Base-by-base conservation (phyloP, 2,329 filamentous ascomycete species). In the Aspergillus costaricaensis region DNA sequence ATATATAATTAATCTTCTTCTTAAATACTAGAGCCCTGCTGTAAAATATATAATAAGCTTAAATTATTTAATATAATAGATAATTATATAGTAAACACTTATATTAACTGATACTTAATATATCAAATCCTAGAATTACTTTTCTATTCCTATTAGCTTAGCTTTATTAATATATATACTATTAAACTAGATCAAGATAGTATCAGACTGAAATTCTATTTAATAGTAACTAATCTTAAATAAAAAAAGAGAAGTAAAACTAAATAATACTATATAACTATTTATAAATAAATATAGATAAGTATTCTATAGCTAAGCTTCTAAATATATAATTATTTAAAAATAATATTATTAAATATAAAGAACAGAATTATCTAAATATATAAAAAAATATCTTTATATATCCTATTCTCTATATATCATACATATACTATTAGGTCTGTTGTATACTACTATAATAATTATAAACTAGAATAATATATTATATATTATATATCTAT, bases 1-100 rank as follows among this genome's bases (percentile, higher is more conserved):
- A n/a, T n/a, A n/a, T n/a, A n/a, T n/a, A n/a, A n/a, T n/a, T n/a
- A 5, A 2, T 1, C 1, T 23, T 7, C 0, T 23, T 23, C 0
- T 25, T 25, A 7, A 7, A 25, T 25, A 25, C 7, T 25, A 2
- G 5, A 23, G 5, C 6, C 5, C 5, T 23, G 1, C 5, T 23
- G 1, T 0, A 7, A 1, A 6, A 0, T 23, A 2, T 0, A 6
- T 23, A 2, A 4, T 2, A 6, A 23, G 1, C 23, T 23, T 23
- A 23, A 23, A 7, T 1, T 27, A 1, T 10, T 27, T 27, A 27
- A 27, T 27, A 27, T 27, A 27, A 27, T 3, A 27, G 7, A 9
- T 27, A 27, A 27, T 27, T 27, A 27, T 27, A 27, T 3, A 9
- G 2, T 9, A 3, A 27, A 9, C 8, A 27, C 9, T 9, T 10